These are phyloP conservation scores for Verbena officinalis DNA, from an alignment of 257 asterid genomes.

Conservation along the genomic window DNA sequence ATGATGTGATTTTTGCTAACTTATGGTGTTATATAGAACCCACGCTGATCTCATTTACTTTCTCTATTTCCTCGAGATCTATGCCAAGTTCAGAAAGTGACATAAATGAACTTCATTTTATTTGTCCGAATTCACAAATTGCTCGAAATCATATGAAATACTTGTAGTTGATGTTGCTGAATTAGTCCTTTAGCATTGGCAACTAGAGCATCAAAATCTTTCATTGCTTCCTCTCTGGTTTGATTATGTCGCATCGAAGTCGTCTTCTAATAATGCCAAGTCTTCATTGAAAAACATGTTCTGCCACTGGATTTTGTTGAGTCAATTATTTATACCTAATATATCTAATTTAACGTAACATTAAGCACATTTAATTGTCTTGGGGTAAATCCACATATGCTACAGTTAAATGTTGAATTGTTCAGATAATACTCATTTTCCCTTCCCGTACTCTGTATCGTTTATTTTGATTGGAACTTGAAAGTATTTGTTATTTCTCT, in stretches of 20 bases:
- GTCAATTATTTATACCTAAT: background rate
- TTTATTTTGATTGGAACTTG: background rate
- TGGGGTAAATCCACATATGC: background rate
- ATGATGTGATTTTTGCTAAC: conserved; percentile 8
- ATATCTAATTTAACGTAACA: background rate
- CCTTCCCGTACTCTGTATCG: background rate
- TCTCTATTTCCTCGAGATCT: background rate
- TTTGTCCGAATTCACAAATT: conserved; percentile 6
- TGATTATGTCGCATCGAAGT: background rate
- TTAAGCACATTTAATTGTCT: background rate
- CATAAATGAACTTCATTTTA: background rate
- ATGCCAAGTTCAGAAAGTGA: conserved; percentile 1
- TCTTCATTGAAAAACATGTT: background rate
- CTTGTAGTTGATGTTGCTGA: background rate
- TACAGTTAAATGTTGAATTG: background rate
- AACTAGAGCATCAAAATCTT: background rate
- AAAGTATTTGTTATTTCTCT: too few species aligned
- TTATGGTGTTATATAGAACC: conserved; percentile 5
- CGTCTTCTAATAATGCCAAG: background rate
- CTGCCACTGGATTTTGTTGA: background rate
- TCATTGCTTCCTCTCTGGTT: background rate
- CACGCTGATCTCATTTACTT: background rate
- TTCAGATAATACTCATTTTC: background rate
- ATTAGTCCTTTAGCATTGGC: background rate
- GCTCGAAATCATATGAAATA: background rate